Evolutionary conservation across 495 filamentous ascomycete species (phyloP), one percentile per base, ranked within the genome.

Genomic region (Tuber umbilicatum): DNA sequence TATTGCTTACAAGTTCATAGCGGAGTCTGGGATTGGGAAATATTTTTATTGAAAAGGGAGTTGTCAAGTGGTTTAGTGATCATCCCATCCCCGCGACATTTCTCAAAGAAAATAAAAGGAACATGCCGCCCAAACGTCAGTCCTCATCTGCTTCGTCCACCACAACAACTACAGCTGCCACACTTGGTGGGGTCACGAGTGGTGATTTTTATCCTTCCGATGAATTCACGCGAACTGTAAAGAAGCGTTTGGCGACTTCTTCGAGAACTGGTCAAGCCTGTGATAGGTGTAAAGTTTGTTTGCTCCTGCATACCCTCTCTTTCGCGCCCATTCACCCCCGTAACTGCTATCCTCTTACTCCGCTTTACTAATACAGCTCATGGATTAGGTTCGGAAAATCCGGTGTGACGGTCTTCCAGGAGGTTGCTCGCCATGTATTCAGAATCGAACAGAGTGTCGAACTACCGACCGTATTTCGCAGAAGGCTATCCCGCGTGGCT

Each of bases 381-480:
- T 78, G 47, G 43, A 69, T 27, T 76, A 94, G 93, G 86, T 93
- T 55, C 90, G 93, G 39, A 94, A 94, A 83, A 94, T 95, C 72
- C 88, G 90, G 74, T 97, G 93, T 85, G 93, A 96, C 84, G 89
- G 87, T 45, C 84, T 89, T 40, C 85, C 88, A 41, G 88, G 89
- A 69, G 92, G 93, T 68, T 97, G 93, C 80, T 89, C 88, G 75
- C 89, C 91, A 75, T 97, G 93, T 83, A 84, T 88, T 75, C 88
- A 90, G 81, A 89, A 89, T 73, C 88, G 89, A 76, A 87, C 89
- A 70, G 87, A 89, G 74, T 97, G 93, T 83, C 88, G 88, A 79
- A 91, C 93, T 16, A 97, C 93, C 21, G 94, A 97, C 83, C 89
- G 91, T 41, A 93, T 95, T 77, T 94, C 92, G n/a, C 91, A 91